These are phyloP conservation scores for Sequoiadendron giganteum DNA, from an alignment of 75 land plant genomes.

Conservation along the genomic window DNA sequence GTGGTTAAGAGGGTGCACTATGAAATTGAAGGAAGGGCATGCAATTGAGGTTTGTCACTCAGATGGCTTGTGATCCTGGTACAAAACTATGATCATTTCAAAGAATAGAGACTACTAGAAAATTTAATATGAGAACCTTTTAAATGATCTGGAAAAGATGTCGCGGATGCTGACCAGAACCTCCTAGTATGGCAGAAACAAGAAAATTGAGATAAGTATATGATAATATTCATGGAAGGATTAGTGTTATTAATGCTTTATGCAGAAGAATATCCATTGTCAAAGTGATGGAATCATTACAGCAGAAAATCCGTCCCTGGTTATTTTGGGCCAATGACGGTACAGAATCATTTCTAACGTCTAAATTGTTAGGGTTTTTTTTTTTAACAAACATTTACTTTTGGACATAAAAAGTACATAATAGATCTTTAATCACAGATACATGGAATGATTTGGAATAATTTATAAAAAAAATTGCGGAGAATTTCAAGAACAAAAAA, in stretches of 20 bases:
- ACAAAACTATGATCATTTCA: too few species aligned
- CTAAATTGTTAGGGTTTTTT: not conserved
- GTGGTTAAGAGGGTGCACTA: too few species aligned
- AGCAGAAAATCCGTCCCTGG: constrained; percentile 21
- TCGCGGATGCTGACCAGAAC: too few species aligned
- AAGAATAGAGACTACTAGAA: too few species aligned
- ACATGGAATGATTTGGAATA: not conserved
- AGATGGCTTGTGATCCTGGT: too few species aligned
- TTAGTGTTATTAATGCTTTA: too few species aligned
- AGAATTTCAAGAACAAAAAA: not conserved
- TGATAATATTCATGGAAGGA: constrained; percentile 35
- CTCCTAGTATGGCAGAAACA: not conserved
- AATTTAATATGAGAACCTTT: too few species aligned
- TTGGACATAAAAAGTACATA: not conserved
- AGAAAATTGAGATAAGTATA: constrained; percentile 37
- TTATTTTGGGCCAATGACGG: constrained; percentile 36
- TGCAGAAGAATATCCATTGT: too few species aligned
- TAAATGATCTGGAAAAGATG: too few species aligned
- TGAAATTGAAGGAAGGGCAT: too few species aligned
- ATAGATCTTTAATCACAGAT: not conserved
- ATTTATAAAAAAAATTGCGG: not conserved
- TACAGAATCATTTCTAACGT: constrained; percentile 4
- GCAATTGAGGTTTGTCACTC: too few species aligned
- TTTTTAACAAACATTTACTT: not conserved
- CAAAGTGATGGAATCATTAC: constrained; percentile 23